phyloP scores from a whole-genome alignment of 177 flowering plant species.

The Vitis hybrid region DNA sequence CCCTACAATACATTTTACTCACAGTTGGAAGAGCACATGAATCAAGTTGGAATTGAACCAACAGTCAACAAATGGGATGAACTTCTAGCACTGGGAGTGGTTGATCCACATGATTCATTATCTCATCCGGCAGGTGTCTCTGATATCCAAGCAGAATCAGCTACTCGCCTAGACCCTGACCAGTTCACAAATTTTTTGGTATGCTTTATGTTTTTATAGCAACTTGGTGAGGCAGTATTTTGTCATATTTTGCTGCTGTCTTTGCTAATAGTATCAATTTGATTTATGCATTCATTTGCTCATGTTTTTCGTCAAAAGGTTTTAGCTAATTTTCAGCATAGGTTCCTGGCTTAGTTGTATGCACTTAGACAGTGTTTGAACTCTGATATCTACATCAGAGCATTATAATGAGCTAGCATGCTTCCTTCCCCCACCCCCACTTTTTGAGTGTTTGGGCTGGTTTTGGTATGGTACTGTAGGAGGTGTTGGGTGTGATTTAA shows the following conservation, averaged over 20 bases:
- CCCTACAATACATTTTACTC: conserved; percentile 94
- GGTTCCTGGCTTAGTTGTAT: neutral
- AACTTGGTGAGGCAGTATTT: neutral
- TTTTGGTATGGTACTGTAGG: too few species aligned
- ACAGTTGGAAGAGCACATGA: conserved; percentile 85
- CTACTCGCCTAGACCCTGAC: conserved; percentile 76
- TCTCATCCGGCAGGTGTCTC: conserved; percentile 97
- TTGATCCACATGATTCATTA: conserved; percentile 95
- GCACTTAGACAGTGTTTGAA: neutral
- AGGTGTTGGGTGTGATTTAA: too few species aligned
- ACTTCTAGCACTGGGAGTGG: conserved; percentile 76
- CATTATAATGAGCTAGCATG: too few species aligned
- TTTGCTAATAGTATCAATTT: neutral
- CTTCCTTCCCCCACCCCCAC: fast-evolving
- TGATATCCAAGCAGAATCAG: conserved; percentile 92
- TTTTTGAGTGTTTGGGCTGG: too few species aligned
- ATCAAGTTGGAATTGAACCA: conserved; percentile 77
- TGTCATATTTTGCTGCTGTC: neutral
- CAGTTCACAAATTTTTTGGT: conserved; percentile 90
- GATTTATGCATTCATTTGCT: neutral
- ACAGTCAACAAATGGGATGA: conserved; percentile 84
- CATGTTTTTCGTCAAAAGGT: neutral
- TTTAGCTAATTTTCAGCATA: neutral
- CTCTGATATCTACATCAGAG: neutral
- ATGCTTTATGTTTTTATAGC: conserved; percentile 11